Evolutionary conservation across 75 land plant species (phyloP), one percentile per base, ranked within the genome.

Genomic region (Sequoiadendron giganteum): DNA sequence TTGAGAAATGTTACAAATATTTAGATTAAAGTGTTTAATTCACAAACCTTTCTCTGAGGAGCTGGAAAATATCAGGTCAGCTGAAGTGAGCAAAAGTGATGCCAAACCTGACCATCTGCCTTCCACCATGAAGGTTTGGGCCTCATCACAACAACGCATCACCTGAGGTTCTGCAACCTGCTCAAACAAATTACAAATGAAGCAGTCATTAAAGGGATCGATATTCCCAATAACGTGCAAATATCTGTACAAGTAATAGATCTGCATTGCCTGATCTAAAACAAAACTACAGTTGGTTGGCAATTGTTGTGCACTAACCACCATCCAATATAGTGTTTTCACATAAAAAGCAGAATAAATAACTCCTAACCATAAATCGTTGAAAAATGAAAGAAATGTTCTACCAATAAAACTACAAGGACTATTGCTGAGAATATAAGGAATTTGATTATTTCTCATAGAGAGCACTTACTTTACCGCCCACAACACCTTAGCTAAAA

Each of bases 151-250:
- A n/a, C 93, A 88, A 40, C 89, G 94, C 5, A 75, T 87, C n/a
- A 98, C 97, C 34, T 97, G 91, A 84, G 94, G 87, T 86, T 93
- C 99, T 32, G 99, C 96, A 78, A 95, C 91, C 99, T 98, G 52
- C 32, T 82, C 52, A 47, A 11, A 82, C 49, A 82, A 11, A 82
- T 45, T 28, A 82, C 4, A n/a, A 19, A 81, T 45, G 13, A 14
- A 43, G 10, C 1, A 81, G 30, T 28, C 11, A 45, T 43, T 28
- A 9, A 11, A 43, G 14, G 21, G 14, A 5, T 80, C 48, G 10
- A 42, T 80, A 42, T 1, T 28, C 28, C 30, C 18, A 11, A 47
- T 79, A 42, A 79, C 19, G 43, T 21, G 36, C 45, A 19, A 8
- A 25, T 65, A 16, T 78, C 8, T 39, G 81, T 78, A 40, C 8